phyloP scores from a whole-genome alignment of 441 rosid genomes.

The Sinapis alba region DNA sequence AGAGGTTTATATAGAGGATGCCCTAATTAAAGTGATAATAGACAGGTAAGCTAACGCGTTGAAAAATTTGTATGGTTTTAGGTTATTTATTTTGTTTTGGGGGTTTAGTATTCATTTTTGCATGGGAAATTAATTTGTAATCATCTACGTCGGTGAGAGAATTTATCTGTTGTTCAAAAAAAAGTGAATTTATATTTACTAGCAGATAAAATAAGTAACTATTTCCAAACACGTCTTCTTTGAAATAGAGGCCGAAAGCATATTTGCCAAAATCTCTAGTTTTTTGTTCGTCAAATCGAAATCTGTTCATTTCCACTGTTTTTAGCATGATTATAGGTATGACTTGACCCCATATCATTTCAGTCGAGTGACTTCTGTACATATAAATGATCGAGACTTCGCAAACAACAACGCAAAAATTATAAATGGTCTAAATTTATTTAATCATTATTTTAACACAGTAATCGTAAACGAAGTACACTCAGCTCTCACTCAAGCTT shows the following conservation, averaged over 20 bases:
- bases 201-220: neutral
- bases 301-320: neutral
- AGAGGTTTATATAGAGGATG: slow-evolving; percentile 51
- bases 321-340: neutral
- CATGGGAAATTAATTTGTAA: slow-evolving; percentile 17
- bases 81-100: slow-evolving; percentile 4
- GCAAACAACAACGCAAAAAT: neutral
- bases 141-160: slow-evolving; percentile 9
- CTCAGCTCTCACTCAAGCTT: too few relatives aligned
- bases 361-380: neutral
- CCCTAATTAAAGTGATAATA: slow-evolving; percentile 12
- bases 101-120: slow-evolving; percentile 7
- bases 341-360: neutral
- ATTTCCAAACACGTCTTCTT: slow-evolving; percentile 14
- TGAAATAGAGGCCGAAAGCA: neutral
- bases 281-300: neutral
- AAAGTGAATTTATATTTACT: neutral
- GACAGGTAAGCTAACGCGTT: slow-evolving; percentile 78
- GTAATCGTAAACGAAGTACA: too few relatives aligned
- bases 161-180: too few relatives aligned
- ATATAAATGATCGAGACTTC: neutral
- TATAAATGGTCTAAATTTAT: neutral
- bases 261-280: neutral
- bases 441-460: too few relatives aligned
- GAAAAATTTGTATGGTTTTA: slow-evolving; percentile 34